These are phyloP conservation scores for Amanita brunnescens DNA, from an alignment of 768 basidiomycete genomes.

Conservation along the genomic window DNA sequence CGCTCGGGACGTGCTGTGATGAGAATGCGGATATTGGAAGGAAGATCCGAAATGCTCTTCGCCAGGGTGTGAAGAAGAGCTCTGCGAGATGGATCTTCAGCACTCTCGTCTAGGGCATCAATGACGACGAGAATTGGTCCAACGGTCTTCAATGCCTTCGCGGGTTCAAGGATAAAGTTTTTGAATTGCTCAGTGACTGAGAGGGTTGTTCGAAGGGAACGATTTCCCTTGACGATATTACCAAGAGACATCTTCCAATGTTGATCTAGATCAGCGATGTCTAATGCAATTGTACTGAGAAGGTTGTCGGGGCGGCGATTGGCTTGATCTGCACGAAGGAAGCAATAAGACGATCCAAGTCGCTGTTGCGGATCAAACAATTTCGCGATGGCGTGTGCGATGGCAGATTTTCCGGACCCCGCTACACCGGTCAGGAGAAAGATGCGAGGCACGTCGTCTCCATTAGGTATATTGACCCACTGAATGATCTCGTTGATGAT, in stretches of 20 bases:
- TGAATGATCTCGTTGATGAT: slow-evolving; percentile 5
- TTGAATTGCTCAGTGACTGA: background rate
- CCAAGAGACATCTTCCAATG: background rate
- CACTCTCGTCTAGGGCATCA: slow-evolving; percentile 20
- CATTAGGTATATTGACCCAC: slow-evolving; percentile 27
- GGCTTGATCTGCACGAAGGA: too few species aligned
- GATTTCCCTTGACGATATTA: background rate
- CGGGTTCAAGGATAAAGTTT: background rate
- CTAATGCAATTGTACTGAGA: slow-evolving; percentile 1
- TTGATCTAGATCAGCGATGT: background rate
- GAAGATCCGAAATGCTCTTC: slow-evolving; percentile 12
- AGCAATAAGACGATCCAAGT: too few species aligned
- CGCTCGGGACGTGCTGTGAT: slow-evolving; percentile 20
- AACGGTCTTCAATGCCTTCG: background rate
- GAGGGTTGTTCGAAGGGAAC: background rate
- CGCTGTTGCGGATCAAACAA: too few species aligned
- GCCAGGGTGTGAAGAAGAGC: slow-evolving; percentile 16
- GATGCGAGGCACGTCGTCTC: slow-evolving; percentile 9
- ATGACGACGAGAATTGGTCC: slow-evolving; percentile 13
- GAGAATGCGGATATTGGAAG: slow-evolving; percentile 21
- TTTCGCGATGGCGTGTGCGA: slow-evolving; percentile 5
- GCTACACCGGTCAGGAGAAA: background rate
- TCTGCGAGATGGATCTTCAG: slow-evolving; percentile 9
- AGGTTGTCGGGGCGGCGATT: background rate
- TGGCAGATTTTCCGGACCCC: slow-evolving; percentile 3